phyloP scores from a whole-genome alignment of 257 asterid genomes.

The Solanum raphanifolium region DNA sequence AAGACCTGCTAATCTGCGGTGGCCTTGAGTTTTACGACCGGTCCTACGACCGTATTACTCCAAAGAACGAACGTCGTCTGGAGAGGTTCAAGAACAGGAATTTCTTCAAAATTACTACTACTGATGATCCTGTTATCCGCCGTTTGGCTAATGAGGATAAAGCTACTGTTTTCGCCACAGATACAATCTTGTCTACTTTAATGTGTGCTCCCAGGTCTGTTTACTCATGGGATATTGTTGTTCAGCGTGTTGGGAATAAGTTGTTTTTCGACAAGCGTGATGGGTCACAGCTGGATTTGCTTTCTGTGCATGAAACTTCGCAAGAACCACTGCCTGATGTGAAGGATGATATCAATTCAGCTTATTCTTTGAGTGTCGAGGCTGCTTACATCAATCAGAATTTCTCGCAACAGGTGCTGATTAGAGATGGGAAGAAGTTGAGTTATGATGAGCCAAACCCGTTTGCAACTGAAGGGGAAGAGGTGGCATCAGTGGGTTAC shows the following conservation, averaged over 20 bases:
- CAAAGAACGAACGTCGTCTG: slow-evolving; percentile 56
- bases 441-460: slow-evolving; percentile 89
- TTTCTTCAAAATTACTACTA: slow-evolving; percentile 90
- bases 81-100: slow-evolving; percentile 85
- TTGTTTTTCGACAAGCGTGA: slow-evolving; percentile 88
- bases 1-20: slow-evolving; percentile 76
- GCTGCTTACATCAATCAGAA: slow-evolving; percentile 93
- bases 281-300: slow-evolving; percentile 85
- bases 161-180: slow-evolving; percentile 92
- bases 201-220: slow-evolving; percentile 96
- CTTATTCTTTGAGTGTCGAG: slow-evolving; percentile 74
- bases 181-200: slow-evolving; percentile 62
- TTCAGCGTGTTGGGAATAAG: slow-evolving; percentile 92
- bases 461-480: slow-evolving; percentile 88
- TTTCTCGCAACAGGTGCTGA: slow-evolving; percentile 88
- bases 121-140: slow-evolving; percentile 91
- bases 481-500: slow-evolving; percentile 85
- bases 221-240: slow-evolving; percentile 92
- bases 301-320: slow-evolving; percentile 86
- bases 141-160: slow-evolving; percentile 95
- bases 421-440: slow-evolving; percentile 79
- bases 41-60: slow-evolving; percentile 72
- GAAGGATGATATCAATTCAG: slow-evolving; percentile 89
- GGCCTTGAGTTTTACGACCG: slow-evolving; percentile 86
- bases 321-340: slow-evolving; percentile 94